Base-by-base conservation (phyloP, 2,329 filamentous ascomycete genomes). In the Calonectria fujianensis region DNA sequence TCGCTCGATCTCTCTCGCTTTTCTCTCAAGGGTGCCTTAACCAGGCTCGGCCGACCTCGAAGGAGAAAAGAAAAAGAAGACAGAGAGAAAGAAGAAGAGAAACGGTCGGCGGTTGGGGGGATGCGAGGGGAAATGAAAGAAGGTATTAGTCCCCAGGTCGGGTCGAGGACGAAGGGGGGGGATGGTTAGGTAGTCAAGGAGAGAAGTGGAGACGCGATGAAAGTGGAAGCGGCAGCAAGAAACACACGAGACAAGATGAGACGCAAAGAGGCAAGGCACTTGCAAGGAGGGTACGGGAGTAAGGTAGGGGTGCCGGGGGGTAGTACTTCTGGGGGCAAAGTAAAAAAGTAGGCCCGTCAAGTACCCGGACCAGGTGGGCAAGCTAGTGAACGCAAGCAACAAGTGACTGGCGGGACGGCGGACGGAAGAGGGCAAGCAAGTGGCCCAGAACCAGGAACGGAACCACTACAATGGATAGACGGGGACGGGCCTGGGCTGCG, bases 201-300 rank as follows among this genome's bases (percentile, higher is more conserved):
- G 27, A 41, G 63, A 68, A 66, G 68, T 70, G 64, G 70, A 69
- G 72, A 75, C 52, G 57, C 69, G 71, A 57, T 66, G 59, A 63
- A 41, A 63, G 16, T 29, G 57, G 50, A 61, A 70, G 54, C 61
- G 51, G 69, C 63, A 68, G 70, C 61, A 65, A 74, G 64, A 69
- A 74, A 77, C 77, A 77, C 77, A 77, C 76, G 79, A 80, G 79
- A 80, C 77, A 80, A 76, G 78, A 77, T 77, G 74, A 76, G 75
- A 80, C 76, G 70, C 77, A 73, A 77, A 69, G 63, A 72, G 64
- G 67, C 72, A 72, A 72, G 64, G 72, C 48, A 69, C 18, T 24
- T 29, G 70, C 63, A 72, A 69, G 71, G 69, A 77, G 72, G 75
- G 76, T 73, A 80, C 76, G 29, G 74, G 32, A 64, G 54, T 54